These are phyloP conservation scores for Gnetum montanum DNA, from an alignment of 75 land plant genomes.

Conservation along the genomic window DNA sequence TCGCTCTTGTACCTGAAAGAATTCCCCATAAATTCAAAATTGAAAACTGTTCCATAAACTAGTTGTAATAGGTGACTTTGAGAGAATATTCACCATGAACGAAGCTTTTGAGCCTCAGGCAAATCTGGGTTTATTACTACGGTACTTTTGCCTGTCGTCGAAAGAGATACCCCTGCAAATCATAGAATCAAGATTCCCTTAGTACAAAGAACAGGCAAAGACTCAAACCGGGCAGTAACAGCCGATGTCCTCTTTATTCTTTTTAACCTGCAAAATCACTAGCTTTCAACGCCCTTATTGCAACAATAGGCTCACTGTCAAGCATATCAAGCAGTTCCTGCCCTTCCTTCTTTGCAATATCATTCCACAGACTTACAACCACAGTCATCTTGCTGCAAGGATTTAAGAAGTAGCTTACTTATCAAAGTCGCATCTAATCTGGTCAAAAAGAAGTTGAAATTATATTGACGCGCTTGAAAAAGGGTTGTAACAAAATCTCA, in stretches of 20 bases:
- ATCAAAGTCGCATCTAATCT: neutral
- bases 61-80: too few relatives aligned
- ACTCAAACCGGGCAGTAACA: too few relatives aligned
- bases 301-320: constrained; percentile 57
- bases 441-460: too few relatives aligned
- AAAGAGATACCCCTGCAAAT: constrained; percentile 69
- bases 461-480: too few relatives aligned
- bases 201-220: too few relatives aligned
- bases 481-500: too few relatives aligned
- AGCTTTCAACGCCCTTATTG: constrained; percentile 62
- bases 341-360: constrained; percentile 63
- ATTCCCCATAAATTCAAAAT: too few relatives aligned
- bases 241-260: too few relatives aligned
- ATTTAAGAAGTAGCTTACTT: too few relatives aligned
- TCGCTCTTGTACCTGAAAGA: constrained; percentile 70
- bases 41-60: too few relatives aligned
- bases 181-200: neutral
- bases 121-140: constrained; percentile 66
- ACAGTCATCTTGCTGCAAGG: constrained; percentile 85
- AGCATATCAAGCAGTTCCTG: constrained; percentile 61
- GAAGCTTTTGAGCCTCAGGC: constrained; percentile 68
- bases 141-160: constrained; percentile 56
- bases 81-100: constrained; percentile 53
- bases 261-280: constrained; percentile 90
- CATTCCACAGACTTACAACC: constrained; percentile 76